phyloP scores from a whole-genome alignment of 768 basidiomycete genomes.

The Pleurotus sapidus region DNA sequence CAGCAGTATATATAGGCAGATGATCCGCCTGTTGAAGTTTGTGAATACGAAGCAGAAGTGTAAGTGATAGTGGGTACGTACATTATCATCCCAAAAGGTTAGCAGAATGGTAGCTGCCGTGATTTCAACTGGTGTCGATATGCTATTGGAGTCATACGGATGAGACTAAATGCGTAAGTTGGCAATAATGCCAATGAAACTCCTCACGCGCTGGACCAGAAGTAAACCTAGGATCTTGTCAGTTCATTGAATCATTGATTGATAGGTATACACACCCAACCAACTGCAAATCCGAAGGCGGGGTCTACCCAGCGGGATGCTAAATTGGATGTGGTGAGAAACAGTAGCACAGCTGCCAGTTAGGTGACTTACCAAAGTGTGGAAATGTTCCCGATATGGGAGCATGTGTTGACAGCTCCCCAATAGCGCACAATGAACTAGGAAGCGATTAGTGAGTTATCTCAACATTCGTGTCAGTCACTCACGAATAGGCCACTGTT shows the following conservation, averaged over 20 bases:
- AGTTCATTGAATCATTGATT: neutral
- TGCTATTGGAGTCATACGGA: conserved; percentile 24
- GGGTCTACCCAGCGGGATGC: conserved; percentile 57
- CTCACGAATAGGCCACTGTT: conserved; percentile 60
- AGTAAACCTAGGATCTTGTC: conserved; percentile 31
- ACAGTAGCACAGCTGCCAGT: too few relatives aligned
- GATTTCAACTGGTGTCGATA: conserved; percentile 67
- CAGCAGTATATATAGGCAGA: conserved; percentile 52
- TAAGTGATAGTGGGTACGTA: conserved; percentile 20
- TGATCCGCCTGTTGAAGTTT: conserved; percentile 38
- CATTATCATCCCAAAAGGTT: conserved; percentile 68
- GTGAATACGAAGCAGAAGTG: neutral
- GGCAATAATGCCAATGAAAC: too few relatives aligned
- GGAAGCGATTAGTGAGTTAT: neutral
- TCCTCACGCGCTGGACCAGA: conserved; percentile 38
- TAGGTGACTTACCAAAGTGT: conserved; percentile 47
- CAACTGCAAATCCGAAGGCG: conserved; percentile 53
- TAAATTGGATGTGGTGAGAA: conserved; percentile 10
- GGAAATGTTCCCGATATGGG: conserved; percentile 78
- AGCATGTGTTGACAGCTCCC: conserved; percentile 75
- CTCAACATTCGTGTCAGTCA: conserved; percentile 5
- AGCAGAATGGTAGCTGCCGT: conserved; percentile 70
- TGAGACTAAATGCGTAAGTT: too few relatives aligned
- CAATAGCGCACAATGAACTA: conserved; percentile 61
- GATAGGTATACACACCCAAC: conserved; percentile 37